phyloP scores from a whole-genome alignment of 23 red algal species.

The Gracilaria caudata region DNA sequence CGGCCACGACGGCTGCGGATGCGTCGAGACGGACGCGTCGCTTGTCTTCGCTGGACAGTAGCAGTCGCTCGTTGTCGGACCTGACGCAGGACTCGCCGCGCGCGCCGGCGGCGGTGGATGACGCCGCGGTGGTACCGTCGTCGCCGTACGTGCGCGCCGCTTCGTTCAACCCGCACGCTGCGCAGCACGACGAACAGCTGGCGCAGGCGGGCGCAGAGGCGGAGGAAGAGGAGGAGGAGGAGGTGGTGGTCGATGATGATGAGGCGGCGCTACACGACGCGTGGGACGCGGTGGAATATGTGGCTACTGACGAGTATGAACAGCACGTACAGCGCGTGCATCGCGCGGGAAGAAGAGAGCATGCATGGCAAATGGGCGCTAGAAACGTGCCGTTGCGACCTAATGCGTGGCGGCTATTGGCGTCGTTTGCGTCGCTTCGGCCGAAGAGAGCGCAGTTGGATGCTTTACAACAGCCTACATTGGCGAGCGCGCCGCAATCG shows the following conservation, averaged over 20 bases:
- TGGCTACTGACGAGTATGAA: slow-evolving; percentile 29
- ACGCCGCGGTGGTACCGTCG: background rate
- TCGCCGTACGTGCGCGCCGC: slow-evolving; percentile 5
- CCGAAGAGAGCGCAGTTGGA: background rate
- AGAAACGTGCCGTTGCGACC: background rate
- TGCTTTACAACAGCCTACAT: background rate
- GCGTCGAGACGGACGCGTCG: too few species aligned
- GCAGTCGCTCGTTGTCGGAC: slow-evolving; percentile 10
- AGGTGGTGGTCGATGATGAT: background rate
- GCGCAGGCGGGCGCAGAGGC: too few species aligned
- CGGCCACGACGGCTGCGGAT: background rate
- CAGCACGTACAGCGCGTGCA: background rate
- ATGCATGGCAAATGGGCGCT: background rate
- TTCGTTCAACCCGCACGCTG: too few species aligned
- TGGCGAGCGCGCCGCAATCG: too few species aligned
- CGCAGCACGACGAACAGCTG: too few species aligned
- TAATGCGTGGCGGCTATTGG: slow-evolving; percentile 1
- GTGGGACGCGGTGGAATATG: slow-evolving; percentile 34
- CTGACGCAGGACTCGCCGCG: background rate
- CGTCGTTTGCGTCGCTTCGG: background rate
- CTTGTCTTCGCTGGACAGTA: background rate
- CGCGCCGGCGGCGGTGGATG: background rate
- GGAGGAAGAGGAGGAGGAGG: too few species aligned
- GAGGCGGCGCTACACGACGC: background rate
- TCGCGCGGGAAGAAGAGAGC: background rate